Conservation (phyloP, 441 rosid genomes). For the Pelargonium myrrhifolium region DNA sequence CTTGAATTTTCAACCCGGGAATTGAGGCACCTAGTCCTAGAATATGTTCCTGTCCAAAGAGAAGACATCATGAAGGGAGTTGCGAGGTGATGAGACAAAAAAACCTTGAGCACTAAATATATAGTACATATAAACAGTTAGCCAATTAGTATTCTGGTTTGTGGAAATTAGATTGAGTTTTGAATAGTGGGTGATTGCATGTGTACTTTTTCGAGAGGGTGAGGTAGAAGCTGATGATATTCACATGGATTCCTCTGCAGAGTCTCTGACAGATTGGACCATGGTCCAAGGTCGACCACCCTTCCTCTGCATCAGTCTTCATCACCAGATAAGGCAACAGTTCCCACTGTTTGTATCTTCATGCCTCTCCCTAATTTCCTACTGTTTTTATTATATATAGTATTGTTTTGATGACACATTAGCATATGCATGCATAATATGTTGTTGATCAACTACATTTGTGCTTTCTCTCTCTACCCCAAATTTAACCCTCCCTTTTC, state of each 20-base stretch:
- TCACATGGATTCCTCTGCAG: slow-evolving; percentile 36
- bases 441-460: not conserved
- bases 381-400: not conserved
- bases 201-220: slow-evolving; percentile 10
- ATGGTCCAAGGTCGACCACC: slow-evolving; percentile 23
- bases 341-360: slow-evolving; percentile 12
- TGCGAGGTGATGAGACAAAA: not conserved
- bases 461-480: not conserved
- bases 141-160: not conserved
- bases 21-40: not conserved
- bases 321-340: slow-evolving; percentile 24
- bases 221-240: slow-evolving; percentile 19
- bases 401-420: not conserved
- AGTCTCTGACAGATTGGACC: slow-evolving; percentile 35
- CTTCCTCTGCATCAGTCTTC: slow-evolving; percentile 13
- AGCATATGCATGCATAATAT: not conserved
- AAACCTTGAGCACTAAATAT: not conserved
- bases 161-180: not conserved
- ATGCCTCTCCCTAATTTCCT: not conserved
- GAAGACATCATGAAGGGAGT: not conserved
- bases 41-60: not conserved
- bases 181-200: not conserved
- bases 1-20: not conserved
- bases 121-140: not conserved
- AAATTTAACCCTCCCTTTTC: not conserved